Percentiles rank a stretch among this genome's conserved stretches.
phyloP scores from a whole-genome alignment of 441 rosid species.

The Gossypium trilobum region DNA sequence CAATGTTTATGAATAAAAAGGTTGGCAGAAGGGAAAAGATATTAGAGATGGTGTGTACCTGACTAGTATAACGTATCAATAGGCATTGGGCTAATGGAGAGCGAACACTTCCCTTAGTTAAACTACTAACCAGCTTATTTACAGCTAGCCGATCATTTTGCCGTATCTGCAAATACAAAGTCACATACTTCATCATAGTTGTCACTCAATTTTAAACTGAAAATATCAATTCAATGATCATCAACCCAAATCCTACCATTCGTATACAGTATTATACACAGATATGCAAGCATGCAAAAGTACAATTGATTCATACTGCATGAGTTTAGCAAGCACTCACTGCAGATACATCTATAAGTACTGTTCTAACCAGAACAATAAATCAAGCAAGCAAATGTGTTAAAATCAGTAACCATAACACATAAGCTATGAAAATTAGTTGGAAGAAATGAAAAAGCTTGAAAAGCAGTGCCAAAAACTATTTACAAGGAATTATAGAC shows the following conservation, averaged over 20 bases:
- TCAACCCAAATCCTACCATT: neutral
- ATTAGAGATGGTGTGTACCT: constrained; percentile 37
- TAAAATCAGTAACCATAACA: neutral
- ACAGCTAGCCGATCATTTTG: constrained; percentile 96
- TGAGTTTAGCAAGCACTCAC: neutral
- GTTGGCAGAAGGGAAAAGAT: neutral
- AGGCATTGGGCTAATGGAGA: constrained; percentile 96
- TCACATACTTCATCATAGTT: neutral
- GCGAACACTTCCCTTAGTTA: constrained; percentile 92
- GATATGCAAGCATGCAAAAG: neutral
- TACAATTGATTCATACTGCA: neutral
- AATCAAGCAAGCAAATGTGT: neutral
- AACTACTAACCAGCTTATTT: constrained; percentile 83
- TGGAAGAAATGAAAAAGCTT: neutral
- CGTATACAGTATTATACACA: neutral
- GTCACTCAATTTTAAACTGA: neutral
- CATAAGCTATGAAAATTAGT: neutral
- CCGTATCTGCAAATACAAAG: constrained; percentile 53
- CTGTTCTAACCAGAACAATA: neutral
- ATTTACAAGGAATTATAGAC: neutral
- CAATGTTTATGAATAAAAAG: neutral
- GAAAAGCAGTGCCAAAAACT: neutral
- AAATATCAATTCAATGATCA: neutral
- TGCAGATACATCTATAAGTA: neutral
- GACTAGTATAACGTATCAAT: constrained; percentile 84